Evolutionary conservation across 2,329 filamentous ascomycete species (phyloP).

Genomic region (Gremmenia infestans): DNA sequence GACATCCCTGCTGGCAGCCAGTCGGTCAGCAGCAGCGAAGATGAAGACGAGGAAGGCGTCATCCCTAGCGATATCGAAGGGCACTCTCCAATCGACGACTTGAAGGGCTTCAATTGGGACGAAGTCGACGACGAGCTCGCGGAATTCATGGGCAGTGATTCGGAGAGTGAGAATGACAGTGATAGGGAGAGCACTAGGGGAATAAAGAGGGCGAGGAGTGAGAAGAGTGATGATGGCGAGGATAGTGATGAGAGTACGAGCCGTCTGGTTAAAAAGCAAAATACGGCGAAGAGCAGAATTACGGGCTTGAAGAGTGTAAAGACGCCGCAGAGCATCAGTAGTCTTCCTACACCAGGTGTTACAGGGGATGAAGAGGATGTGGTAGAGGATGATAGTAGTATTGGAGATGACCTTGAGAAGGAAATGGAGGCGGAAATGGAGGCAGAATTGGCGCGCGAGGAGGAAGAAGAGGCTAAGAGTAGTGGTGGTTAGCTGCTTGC

Average conservation of each 20-base stretch:
- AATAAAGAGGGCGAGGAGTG: slow-evolving; percentile 29
- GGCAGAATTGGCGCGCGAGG: slow-evolving; percentile 19
- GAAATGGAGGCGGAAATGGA: slow-evolving; percentile 23
- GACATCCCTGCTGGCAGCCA: slow-evolving; percentile 27
- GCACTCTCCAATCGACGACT: slow-evolving; percentile 50
- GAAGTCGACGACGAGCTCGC: slow-evolving; percentile 66
- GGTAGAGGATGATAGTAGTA: slow-evolving; percentile 51
- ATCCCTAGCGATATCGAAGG: slow-evolving; percentile 46
- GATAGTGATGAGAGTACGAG: slow-evolving; percentile 43
- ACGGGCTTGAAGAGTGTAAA: slow-evolving; percentile 44
- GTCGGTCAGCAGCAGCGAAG: slow-evolving; percentile 27
- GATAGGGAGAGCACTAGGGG: slow-evolving; percentile 17
- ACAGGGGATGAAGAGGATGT: slow-evolving; percentile 39
- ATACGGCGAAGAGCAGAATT: slow-evolving; percentile 40
- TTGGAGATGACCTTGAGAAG: slow-evolving; percentile 39
- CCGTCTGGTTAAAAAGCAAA: slow-evolving; percentile 47
- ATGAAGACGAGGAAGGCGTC: slow-evolving; percentile 42
- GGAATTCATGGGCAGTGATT: slow-evolving; percentile 62
- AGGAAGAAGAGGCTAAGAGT: neutral
- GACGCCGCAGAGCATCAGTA: slow-evolving; percentile 35
- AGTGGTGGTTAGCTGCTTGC: slow-evolving; percentile 5
- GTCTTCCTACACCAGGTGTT: slow-evolving; percentile 38
- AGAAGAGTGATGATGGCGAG: slow-evolving; percentile 40
- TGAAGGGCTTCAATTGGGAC: slow-evolving; percentile 57
- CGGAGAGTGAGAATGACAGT: slow-evolving; percentile 41